Conservation (phyloP, 306 rosid genomes). For the Luffa aegyptiaca region DNA sequence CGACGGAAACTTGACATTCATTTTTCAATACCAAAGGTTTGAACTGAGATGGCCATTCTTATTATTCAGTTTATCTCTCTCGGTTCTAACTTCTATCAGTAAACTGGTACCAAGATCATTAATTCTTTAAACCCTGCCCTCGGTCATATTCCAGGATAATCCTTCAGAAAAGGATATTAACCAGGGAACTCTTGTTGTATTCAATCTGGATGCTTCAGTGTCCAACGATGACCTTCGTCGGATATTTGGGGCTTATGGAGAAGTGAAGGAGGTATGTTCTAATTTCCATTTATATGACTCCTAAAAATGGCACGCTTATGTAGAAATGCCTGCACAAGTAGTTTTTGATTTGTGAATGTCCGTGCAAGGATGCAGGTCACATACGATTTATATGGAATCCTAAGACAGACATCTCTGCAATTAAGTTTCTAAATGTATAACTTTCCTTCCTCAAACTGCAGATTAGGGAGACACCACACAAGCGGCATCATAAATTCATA, state of each 20-base stretch:
- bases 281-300: slow-evolving; percentile 5
- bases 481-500: slow-evolving; percentile 88
- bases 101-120: neutral
- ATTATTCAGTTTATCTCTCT: neutral
- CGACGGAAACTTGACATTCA: slow-evolving; percentile 93
- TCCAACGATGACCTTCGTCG: slow-evolving; percentile 87
- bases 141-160: slow-evolving; percentile 55
- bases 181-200: slow-evolving; percentile 96
- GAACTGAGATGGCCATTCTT: slow-evolving; percentile 12
- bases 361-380: neutral
- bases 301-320: neutral
- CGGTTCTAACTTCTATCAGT: neutral
- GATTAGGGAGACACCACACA: slow-evolving; percentile 96
- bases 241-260: slow-evolving; percentile 89
- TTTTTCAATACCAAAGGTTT: slow-evolving; percentile 95
- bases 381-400: neutral
- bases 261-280: slow-evolving; percentile 73
- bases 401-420: neutral
- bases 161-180: slow-evolving; percentile 91
- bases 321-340: neutral
- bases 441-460: slow-evolving; percentile 27
- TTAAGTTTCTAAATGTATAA: slow-evolving; percentile 3
- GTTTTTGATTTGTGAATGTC: neutral
- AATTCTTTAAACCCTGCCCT: slow-evolving; percentile 15
- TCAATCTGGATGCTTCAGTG: slow-evolving; percentile 88